phyloP scores from a whole-genome alignment of 2,329 filamentous ascomycete species.

The Trichoderma afroharzianum region DNA sequence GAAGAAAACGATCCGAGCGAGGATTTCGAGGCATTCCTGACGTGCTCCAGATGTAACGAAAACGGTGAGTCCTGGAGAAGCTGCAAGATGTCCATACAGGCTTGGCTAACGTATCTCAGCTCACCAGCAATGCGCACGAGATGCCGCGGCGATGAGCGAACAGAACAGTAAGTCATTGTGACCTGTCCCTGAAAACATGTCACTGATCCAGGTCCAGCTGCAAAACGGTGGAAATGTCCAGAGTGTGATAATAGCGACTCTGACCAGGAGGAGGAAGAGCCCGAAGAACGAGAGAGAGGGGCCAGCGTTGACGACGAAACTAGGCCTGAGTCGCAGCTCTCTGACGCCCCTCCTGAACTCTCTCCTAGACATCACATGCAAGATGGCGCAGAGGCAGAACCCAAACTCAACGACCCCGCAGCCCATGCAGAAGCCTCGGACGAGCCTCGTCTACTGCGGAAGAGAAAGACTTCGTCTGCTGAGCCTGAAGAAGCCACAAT shows the following conservation, averaged over 20 bases:
- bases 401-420: conserved; percentile 70
- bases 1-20: conserved; percentile 80
- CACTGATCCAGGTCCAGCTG: conserved; percentile 34
- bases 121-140: conserved; percentile 84
- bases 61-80: conserved; percentile 59
- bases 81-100: background rate
- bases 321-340: conserved; percentile 27
- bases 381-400: conserved; percentile 44
- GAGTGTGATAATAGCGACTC: conserved; percentile 41
- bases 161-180: conserved; percentile 28
- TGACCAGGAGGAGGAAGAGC: conserved; percentile 29
- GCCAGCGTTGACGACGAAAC: conserved; percentile 24
- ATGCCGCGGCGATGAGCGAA: conserved; percentile 46
- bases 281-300: conserved; percentile 24
- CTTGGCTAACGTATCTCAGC: conserved; percentile 55
- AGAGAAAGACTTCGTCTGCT: conserved; percentile 75
- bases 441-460: conserved; percentile 73
- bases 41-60: conserved; percentile 74
- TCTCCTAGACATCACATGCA: conserved; percentile 58
- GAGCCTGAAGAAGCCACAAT: conserved; percentile 56
- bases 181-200: background rate
- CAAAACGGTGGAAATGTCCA: conserved; percentile 49
- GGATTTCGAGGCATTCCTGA: conserved; percentile 74
- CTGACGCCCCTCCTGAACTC: conserved; percentile 53
- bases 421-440: conserved; percentile 71